A percentile compares a stretch with the other conserved stretches of the same genome.
Evolutionary conservation across 2,329 filamentous ascomycete species (phyloP).

Genomic region (Dactylonectria estremocensis): DNA sequence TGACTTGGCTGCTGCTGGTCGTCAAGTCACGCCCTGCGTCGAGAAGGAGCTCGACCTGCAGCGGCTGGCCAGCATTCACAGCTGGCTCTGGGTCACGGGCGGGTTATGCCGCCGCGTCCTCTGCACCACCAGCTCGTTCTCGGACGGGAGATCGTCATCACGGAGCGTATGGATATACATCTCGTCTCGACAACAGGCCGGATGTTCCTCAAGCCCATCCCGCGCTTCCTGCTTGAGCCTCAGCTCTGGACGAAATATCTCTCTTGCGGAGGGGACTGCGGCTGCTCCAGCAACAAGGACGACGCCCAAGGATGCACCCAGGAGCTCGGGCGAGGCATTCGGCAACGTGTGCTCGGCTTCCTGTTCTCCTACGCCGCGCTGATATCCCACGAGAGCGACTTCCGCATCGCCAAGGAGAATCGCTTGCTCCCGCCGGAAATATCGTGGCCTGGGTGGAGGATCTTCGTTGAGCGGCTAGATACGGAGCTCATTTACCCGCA

Average conservation of each 20-base stretch:
- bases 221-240: too few species aligned
- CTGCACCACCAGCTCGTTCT: too few species aligned
- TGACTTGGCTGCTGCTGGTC: slow-evolving; percentile 1
- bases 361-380: slow-evolving; percentile 55
- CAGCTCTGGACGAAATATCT: not conserved
- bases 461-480: slow-evolving; percentile 40
- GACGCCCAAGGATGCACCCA: too few species aligned
- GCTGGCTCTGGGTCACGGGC: slow-evolving; percentile 4
- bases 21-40: slow-evolving; percentile 2
- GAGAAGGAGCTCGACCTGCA: not conserved
- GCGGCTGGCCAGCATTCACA: slow-evolving; percentile 8
- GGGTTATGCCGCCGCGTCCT: not conserved
- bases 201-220: too few species aligned
- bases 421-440: slow-evolving; percentile 54
- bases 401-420: slow-evolving; percentile 51
- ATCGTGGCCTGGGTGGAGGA: slow-evolving; percentile 47
- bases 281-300: too few species aligned
- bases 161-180: too few species aligned
- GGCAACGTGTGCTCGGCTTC: slow-evolving; percentile 34
- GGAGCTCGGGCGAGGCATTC: too few species aligned
- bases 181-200: too few species aligned
- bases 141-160: too few species aligned
- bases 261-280: too few species aligned
- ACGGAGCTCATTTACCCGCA: slow-evolving; percentile 48
- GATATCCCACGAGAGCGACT: slow-evolving; percentile 55